A percentile compares a stretch with the other conserved stretches of the same genome.
These are phyloP conservation scores for Backusella luteola DNA, from an alignment of 192 early-diverging fungal species.

Conservation along the genomic window DNA sequence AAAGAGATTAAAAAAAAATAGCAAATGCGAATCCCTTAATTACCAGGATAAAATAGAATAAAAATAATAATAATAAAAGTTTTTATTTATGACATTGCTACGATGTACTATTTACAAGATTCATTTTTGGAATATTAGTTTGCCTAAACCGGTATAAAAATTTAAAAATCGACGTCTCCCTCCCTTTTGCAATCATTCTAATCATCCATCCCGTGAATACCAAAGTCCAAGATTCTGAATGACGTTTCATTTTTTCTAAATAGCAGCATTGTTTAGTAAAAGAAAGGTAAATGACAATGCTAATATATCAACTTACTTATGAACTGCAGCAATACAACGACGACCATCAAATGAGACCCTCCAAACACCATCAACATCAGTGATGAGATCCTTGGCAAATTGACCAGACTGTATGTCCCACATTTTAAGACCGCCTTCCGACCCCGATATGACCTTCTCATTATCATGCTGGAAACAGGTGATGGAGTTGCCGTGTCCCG, in stretches of 20 bases:
- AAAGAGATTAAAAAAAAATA: no score
- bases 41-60: no score
- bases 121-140: constrained; percentile 5
- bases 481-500: constrained; percentile 86
- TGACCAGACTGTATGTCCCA: constrained; percentile 94
- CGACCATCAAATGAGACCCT: constrained; percentile 89
- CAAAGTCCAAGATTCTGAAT: constrained; percentile 84
- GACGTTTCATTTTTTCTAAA: constrained; percentile 55
- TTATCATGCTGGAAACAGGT: constrained; percentile 98
- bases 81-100: background rate
- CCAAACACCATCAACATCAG: constrained; percentile 88
- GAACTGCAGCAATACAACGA: constrained; percentile 78
- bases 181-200: background rate
- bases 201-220: constrained; percentile 33
- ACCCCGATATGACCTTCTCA: constrained; percentile 90
- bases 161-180: background rate
- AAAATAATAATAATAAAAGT: background rate
- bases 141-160: background rate
- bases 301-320: constrained; percentile 40
- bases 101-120: background rate
- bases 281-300: background rate
- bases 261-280: background rate
- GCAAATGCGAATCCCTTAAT: no score
- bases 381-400: constrained; percentile 80
- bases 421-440: constrained; percentile 91